phyloP scores from a whole-genome alignment of 352 stramenopile species.

The Pythium sp. region DNA sequence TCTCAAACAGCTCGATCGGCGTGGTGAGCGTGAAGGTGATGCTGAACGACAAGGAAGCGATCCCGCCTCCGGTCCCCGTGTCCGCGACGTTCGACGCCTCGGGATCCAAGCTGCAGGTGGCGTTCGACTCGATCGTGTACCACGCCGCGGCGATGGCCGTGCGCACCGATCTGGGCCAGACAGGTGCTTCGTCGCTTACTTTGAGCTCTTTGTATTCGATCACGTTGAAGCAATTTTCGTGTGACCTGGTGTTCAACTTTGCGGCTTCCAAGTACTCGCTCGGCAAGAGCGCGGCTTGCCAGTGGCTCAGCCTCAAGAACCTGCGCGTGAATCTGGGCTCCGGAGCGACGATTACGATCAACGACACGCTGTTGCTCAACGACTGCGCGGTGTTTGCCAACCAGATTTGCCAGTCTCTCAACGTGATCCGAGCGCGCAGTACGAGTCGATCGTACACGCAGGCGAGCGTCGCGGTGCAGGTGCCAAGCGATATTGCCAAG shows the following conservation, averaged over 20 bases:
- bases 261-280: conserved; percentile 33
- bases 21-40: conserved; percentile 44
- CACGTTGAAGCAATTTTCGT: conserved; percentile 41
- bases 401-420: conserved; percentile 43
- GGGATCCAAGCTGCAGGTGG: conserved; percentile 48
- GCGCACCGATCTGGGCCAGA: neutral
- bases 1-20: conserved; percentile 48
- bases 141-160: conserved; percentile 64
- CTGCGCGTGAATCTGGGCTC: conserved; percentile 48
- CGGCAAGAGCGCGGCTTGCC: conserved; percentile 32
- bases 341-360: conserved; percentile 36
- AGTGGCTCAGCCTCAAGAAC: conserved; percentile 55
- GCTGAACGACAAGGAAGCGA: conserved; percentile 60
- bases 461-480: conserved; percentile 31
- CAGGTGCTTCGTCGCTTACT: neutral
- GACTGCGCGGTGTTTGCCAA: conserved; percentile 43
- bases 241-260: conserved; percentile 47
- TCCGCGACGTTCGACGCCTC: conserved; percentile 49
- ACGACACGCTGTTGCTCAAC: conserved; percentile 48
- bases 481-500: conserved; percentile 31
- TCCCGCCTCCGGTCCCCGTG: conserved; percentile 50
- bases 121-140: conserved; percentile 66
- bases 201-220: conserved; percentile 27
- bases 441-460: conserved; percentile 62
- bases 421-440: conserved; percentile 43